These are phyloP conservation scores for Xanthoconium purpureum DNA, from an alignment of 768 basidiomycete genomes.

Conservation along the genomic window DNA sequence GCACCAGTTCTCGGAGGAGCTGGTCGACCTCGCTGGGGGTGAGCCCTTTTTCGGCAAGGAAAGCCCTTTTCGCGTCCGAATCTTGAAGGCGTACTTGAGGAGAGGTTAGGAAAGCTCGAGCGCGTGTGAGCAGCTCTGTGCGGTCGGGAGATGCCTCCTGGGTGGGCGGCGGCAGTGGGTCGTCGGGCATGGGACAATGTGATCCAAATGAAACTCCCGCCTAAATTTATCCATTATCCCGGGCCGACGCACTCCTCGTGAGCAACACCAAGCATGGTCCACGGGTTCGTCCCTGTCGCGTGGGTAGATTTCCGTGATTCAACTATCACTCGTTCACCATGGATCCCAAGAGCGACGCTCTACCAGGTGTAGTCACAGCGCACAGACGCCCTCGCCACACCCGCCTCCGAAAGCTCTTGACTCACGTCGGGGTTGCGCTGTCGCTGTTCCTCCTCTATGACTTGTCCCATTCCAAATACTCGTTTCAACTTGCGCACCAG, in stretches of 20 bases:
- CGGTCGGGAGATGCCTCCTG: conserved; percentile 26
- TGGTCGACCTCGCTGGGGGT: conserved; percentile 55
- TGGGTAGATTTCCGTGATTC: no score
- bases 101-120: conserved; percentile 63
- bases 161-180: conserved; percentile 1
- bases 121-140: conserved; percentile 48
- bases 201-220: no score
- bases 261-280: no score
- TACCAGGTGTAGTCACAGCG: conserved; percentile 10
- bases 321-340: conserved; percentile 3
- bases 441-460: conserved; percentile 12
- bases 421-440: conserved; percentile 4
- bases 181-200: background rate
- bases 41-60: conserved; percentile 71
- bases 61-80: conserved; percentile 51
- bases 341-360: conserved; percentile 13
- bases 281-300: no score
- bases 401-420: conserved; percentile 3
- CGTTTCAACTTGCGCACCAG: background rate
- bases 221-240: no score
- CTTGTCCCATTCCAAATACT: background rate
- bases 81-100: conserved; percentile 64
- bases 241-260: no score
- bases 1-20: conserved; percentile 56
- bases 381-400: background rate